Evolutionary conservation across 2,329 filamentous ascomycete species (phyloP), one percentile per base, ranked within the genome.

Genomic region (Diaporthe citriasiana): DNA sequence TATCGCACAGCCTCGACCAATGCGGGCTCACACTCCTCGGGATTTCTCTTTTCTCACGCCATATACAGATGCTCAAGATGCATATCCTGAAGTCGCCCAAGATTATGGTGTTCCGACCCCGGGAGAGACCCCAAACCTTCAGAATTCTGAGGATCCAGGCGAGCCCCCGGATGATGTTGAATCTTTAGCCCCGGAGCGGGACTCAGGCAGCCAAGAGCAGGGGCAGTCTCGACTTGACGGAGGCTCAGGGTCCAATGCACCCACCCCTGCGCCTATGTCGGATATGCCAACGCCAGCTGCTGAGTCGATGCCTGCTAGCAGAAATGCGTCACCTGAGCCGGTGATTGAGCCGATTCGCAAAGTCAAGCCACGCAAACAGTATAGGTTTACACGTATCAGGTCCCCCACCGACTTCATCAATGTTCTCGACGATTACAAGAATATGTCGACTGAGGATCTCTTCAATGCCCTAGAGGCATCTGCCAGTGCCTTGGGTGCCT

Each of bases 341-440:
- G 47, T 73, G 25, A 56, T 73, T 30, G 70, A 73, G 45, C 50
- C 72, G 17, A 74, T 74, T 53, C 75, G 71, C 12, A 73, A 76
- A 27, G 77, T 70, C 47, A 76, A 75, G 51, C 10, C 60, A 10
- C 74, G 72, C 17, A 81, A 80, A 47, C 83, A 83, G 56, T 90
- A 84, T 77, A 79, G 80, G 4, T 90, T 88, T 78, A 84, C 84
- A 66, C 88, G 89, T 78, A 81, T 90, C 10, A 85, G 87, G 40
- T 84, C 89, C 55, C 82, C 87, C 0, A 83, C 87, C 4, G 86
- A 89, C 12, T 89, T 87, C 73, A 79, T 83, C 47, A 82, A 85
- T 2, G 82, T 85, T 1, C 80, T 91, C 38, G 84, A 89, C 71
- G 84, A 89, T 73, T 83, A 84, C 77, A 87, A 90, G 75, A 82